Base-by-base conservation (phyloP, 2,329 filamentous ascomycete genomes). In the Niveomyces coronatus region DNA sequence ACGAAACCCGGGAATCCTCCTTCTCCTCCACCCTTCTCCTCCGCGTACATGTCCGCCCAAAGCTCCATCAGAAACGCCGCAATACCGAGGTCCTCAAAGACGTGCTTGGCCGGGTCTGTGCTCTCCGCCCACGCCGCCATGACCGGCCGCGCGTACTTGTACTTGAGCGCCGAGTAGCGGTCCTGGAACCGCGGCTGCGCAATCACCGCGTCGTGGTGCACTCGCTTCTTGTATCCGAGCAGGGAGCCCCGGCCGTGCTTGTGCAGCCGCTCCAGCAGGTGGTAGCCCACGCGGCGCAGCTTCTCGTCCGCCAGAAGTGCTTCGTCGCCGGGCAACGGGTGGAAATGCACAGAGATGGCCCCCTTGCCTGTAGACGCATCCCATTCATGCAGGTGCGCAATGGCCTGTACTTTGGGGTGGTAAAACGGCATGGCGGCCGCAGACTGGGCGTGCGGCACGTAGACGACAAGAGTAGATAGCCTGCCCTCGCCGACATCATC, bases 1-100 rank as follows among this genome's bases (percentile, higher is more conserved):
- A 95, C 84, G 51, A 96, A 98, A 1, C 89, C 88, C 0, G 86
- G 85, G 49, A 94, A 95, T 0, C n/a, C n/a, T n/a, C n/a, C n/a
- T n/a, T n/a, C n/a, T n/a, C n/a, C n/a, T n/a, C 47, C 44, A 1
- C 33, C 41, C 29, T 53, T 54, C 1, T 37, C 41, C 30, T 53
- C 54, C 26, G 49, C 53, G 55, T 96, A 96, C 79, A 94, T 89
- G 41, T 82, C 76, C 10, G 65, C 62, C 91, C 91, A 98, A 3
- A 96, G 64, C 63, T 95, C 88, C 18, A 96, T 85, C 36, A 96
- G 65, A 51, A 95, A 98, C 0, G 89, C 84, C 0, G 89, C 84
- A 45, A 98, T 95, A 4, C 78, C 74, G 15, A 98, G 63, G 54
- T 96, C 89, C 55, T 98, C 91, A 58, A 95, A 96, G 3, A 96